A percentile compares a stretch with the other conserved stretches of the same genome.
phyloP scores from a whole-genome alignment of 768 basidiomycete genomes.

The Termitomyces sp. region DNA sequence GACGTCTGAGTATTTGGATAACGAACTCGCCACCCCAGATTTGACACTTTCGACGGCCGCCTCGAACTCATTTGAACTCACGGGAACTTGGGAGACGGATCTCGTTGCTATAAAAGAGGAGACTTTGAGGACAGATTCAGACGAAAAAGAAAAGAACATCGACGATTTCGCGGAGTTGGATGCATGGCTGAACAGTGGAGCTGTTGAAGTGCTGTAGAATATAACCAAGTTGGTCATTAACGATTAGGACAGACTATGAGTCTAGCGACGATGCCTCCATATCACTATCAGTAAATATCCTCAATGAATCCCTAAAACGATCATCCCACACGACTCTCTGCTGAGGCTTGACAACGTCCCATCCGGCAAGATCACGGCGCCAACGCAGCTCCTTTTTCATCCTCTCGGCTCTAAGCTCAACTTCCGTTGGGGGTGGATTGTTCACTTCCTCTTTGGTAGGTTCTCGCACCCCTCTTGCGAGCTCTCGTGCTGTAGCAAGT shows the following conservation, averaged over 20 bases:
- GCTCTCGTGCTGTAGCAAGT: conserved; percentile 68
- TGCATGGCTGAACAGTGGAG: conserved; percentile 64
- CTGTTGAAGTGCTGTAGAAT: conserved; percentile 46
- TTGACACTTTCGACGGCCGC: neutral
- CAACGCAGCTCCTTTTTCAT: conserved; percentile 87
- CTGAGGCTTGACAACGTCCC: conserved; percentile 69
- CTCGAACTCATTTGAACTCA: neutral
- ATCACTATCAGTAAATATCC: conserved; percentile 48
- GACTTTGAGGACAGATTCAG: neutral
- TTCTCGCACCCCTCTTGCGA: conserved; percentile 71
- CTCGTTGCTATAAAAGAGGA: neutral
- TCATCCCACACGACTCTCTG: conserved; percentile 73
- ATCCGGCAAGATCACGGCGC: conserved; percentile 76
- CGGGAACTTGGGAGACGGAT: neutral
- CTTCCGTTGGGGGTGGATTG: conserved; percentile 82
- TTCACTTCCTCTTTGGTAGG: conserved; percentile 81
- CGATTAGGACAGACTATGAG: neutral
- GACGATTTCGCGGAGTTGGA: conserved; percentile 66
- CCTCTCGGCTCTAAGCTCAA: conserved; percentile 84
- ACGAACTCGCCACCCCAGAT: neutral
- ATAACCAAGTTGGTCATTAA: neutral
- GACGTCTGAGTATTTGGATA: conserved; percentile 21
- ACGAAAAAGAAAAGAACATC: conserved; percentile 17
- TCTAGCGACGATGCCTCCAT: conserved; percentile 8
- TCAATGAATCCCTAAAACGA: conserved; percentile 56